Evolutionary conservation across 139 green algal species (phyloP), one percentile per base, ranked within the genome.

Genomic region (Microglena sp.): DNA sequence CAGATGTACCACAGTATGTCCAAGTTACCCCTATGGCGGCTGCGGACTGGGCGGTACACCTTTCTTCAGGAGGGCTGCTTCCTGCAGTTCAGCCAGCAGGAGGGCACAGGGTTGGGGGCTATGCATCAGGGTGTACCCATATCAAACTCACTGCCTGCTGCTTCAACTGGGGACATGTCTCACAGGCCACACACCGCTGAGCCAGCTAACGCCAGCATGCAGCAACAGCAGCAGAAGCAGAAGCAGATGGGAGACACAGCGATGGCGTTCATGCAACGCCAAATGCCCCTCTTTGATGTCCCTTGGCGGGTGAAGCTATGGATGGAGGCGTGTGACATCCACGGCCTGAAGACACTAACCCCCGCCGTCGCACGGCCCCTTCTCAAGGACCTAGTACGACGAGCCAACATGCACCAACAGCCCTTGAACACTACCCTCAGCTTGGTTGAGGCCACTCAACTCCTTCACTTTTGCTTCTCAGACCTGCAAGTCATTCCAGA

Each of bases 11-110:
- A 50, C 36, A 44, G 30, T 1, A 54, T 69, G 1, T 62, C 81
- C 1, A 40, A 72, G 24, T 55, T 76, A 55, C 70, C 74, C 26
- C 36, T 84, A 31, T 90, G 79, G 79, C 77, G 68, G 33, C 79
- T 90, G 31, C 73, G 77, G 50, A 77, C 59, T 0, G 84, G 79
- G 0, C 58, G 59, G 15, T 45, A 77, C 18, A 79, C 80, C 18
- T 60, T 74, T 44, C 55, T 84, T 21, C 31, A 55, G 0, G 72
- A 90, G 34, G 84, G 81, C 32, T 74, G 70, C 55, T 90, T 90
- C 77, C 67, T 90, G 55, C 68, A 74, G 61, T 59, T 71, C 26
- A 60, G 53, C 4, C 45, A 34, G n/a, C 31, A 56, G 32, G 5
- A 67, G 40, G 61, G 3, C 8, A 8, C 55, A 15, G 4, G 24